These are phyloP conservation scores for Paraphaeosphaeria minitans DNA, from an alignment of 2,329 filamentous ascomycete genomes.

Conservation along the genomic window DNA sequence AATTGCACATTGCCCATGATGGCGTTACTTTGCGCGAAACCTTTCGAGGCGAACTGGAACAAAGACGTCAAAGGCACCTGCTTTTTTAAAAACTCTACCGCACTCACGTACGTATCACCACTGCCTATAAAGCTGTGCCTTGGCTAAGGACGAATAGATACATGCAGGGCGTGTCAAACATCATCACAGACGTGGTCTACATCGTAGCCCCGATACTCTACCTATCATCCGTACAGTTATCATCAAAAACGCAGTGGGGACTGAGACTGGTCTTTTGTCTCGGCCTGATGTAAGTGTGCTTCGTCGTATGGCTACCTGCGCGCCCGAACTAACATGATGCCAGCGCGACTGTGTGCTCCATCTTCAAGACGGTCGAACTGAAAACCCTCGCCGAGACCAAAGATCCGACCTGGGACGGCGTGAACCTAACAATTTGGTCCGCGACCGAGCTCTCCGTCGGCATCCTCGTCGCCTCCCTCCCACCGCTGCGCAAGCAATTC, in stretches of 20 bases:
- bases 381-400: slow-evolving; percentile 23
- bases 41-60: slow-evolving; percentile 39
- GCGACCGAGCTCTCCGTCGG: slow-evolving; percentile 30
- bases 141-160: slow-evolving; percentile 1
- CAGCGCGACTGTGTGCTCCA: slow-evolving; percentile 29
- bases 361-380: slow-evolving; percentile 34
- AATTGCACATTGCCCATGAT: slow-evolving; percentile 29
- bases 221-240: slow-evolving; percentile 30
- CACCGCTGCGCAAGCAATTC: slow-evolving; percentile 34
- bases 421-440: slow-evolving; percentile 32
- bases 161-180: slow-evolving; percentile 29
- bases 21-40: slow-evolving; percentile 24
- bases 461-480: slow-evolving; percentile 30
- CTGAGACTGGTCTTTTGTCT: slow-evolving; percentile 34
- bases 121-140: no score
- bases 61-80: slow-evolving; percentile 23
- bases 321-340: neutral
- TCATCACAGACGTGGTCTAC: slow-evolving; percentile 34
- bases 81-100: slow-evolving; percentile 23
- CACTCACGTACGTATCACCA: slow-evolving; percentile 19
- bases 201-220: slow-evolving; percentile 35
- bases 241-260: slow-evolving; percentile 31
- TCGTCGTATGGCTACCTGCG: neutral
- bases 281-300: slow-evolving; percentile 27
- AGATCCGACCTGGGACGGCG: slow-evolving; percentile 33